Evolutionary conservation across 2,329 filamentous ascomycete genomes (phyloP), one percentile per base, ranked within the genome.

Genomic region (Penicillium sp.): DNA sequence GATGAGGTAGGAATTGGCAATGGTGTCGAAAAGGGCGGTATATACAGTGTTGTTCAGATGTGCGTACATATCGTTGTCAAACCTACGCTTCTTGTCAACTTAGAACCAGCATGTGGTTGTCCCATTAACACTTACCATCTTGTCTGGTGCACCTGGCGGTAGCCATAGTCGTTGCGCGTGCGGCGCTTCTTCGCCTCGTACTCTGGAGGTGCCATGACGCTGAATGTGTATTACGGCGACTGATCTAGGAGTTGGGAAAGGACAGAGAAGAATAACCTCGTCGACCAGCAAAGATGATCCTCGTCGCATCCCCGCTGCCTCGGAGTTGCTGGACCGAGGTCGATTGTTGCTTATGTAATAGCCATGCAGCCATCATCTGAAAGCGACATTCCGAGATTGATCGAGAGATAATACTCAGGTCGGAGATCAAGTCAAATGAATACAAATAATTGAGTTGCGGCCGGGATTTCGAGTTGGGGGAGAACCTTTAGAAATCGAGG

Each of bases 1-100:
- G 55, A 96, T 91, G 15, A 97, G 83, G 71, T 94, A 97, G 42
- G 87, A 82, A 72, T 97, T 97, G 68, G 96, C 85, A 52, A 96
- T 84, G 1, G 90, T 92, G 76, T 97, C 93, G 71, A 96, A 94
- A 50, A 95, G 80, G 56, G 89, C 87, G 64, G 89, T 89, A 73
- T 96, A 96, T 47, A 94, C 81, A 33, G 86, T 89, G 68, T 96
- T 96, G 76, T 96, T 96, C 80, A 96, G 85, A 69, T 97, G 93
- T 54, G 90, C 82, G 72, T 94, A 96, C 89, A 95, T 94, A 76
- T 96, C 91, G 68, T 96, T 96, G 73, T 96, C 91, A 70, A 84
- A 86, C 90, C 90, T 45, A 45, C 23, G 26, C 20, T 34, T 49
- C 13, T 32, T 40, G 26, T 46, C 36, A 42, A 34, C 30, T 32